Evolutionary conservation across 331 rosid genomes (phyloP), one percentile per base, ranked within the genome.

Genomic region (Malus hybrid): DNA sequence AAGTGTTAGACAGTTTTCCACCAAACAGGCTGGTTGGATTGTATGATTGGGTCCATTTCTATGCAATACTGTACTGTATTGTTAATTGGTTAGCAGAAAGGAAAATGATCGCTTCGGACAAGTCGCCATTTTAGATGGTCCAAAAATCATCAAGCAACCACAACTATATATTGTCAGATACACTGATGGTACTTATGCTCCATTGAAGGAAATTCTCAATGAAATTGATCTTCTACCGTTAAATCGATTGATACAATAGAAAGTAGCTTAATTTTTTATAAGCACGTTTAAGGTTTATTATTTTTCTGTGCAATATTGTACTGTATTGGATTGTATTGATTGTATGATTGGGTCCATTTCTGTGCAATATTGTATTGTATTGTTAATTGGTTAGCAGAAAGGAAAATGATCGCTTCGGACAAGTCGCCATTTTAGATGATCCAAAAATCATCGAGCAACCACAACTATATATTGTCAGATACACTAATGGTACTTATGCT

Each of bases 11-110:
- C 5, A 42, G 68, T 50, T 76, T 56, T 80, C 93, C 90, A 83
- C 85, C 85, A 78, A 82, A 83, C 91, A 86, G 71, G 86, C 70
- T 71, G 75, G 10, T 42, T 42, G 13, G 46, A 42, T 42, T 42
- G 13, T 71, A 6, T 10, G 12, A 57, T n/a, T 61, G 29, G 29
- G 29, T 28, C 29, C 29, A 28, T 28, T 28, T 28, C 24, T 24
- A 24, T 24, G 24, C 24, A 24, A 24, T 24, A 24, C 24, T 28
- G 29, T 28, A 28, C 29, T 28, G 29, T 28, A 28, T 28, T 28
- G 29, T 28, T 28, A 28, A 28, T 28, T 28, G 29, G 29, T 28
- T 28, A 28, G 29, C 29, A 28, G 29, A 28, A 28, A 28, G 44
- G 11, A 39, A 39, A 39, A 39, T 39, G 44, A 39, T 39, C 44